These are phyloP conservation scores for Phytophthora multivora DNA, from an alignment of 352 stramenopile genomes.

Conservation along the genomic window DNA sequence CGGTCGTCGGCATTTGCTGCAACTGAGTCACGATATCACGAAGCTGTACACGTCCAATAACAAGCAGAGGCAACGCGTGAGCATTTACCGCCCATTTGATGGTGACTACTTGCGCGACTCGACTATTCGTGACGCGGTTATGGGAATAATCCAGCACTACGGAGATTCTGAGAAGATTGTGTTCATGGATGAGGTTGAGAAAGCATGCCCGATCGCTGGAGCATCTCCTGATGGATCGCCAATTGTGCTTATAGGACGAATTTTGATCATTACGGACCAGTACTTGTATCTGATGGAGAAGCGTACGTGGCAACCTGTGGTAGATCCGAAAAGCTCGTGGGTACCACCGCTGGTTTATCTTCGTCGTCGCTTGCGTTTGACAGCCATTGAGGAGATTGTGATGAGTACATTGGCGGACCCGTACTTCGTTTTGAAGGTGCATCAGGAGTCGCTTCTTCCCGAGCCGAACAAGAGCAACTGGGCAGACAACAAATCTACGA, in stretches of 20 bases:
- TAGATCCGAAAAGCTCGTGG: slow-evolving; percentile 63
- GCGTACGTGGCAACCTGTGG: slow-evolving; percentile 54
- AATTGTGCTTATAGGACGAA: slow-evolving; percentile 43
- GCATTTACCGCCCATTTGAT: slow-evolving; percentile 88
- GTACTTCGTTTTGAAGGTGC: slow-evolving; percentile 77
- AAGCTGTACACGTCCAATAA: slow-evolving; percentile 83
- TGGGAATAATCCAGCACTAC: slow-evolving; percentile 76
- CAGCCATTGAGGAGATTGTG: slow-evolving; percentile 72
- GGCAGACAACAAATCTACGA: slow-evolving; percentile 83
- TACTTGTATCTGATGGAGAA: slow-evolving; percentile 86
- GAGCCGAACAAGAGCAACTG: slow-evolving; percentile 85
- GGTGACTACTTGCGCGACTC: slow-evolving; percentile 81
- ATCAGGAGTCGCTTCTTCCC: slow-evolving; percentile 49
- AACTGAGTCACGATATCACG: slow-evolving; percentile 85
- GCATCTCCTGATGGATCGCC: slow-evolving; percentile 34
- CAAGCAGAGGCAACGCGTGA: slow-evolving; percentile 86
- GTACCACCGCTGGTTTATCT: slow-evolving; percentile 72
- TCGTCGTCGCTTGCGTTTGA: slow-evolving; percentile 64
- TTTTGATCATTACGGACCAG: slow-evolving; percentile 74
- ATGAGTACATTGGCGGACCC: slow-evolving; percentile 85
- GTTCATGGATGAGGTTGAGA: slow-evolving; percentile 80
- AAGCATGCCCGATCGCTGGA: slow-evolving; percentile 42
- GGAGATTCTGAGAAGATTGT: slow-evolving; percentile 84
- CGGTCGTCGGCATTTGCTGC: slow-evolving; percentile 78
- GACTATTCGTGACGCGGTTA: slow-evolving; percentile 60